Evolutionary conservation across 129 eudicot genomes (phyloP).

Genomic region (Logfia minima): DNA sequence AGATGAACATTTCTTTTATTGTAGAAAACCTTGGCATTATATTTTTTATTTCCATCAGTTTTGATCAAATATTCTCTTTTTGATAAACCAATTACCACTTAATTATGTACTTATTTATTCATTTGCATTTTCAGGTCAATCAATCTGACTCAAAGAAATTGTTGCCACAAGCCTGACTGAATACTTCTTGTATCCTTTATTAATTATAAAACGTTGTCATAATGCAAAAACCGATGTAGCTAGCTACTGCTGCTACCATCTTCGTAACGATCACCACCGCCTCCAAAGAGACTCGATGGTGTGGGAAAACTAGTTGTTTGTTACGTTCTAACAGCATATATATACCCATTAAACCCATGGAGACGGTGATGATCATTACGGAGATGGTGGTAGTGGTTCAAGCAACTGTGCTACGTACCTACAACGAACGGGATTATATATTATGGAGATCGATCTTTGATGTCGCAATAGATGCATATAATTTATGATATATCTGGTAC

Average conservation of each 20-base stretch:
- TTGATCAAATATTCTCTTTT: not conserved
- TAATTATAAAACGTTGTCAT: not conserved
- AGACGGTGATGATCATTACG: slow-evolving; percentile 35
- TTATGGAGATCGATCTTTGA: no score
- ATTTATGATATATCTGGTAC: not conserved
- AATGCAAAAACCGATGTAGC: not conserved
- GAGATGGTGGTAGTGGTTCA: slow-evolving; percentile 3
- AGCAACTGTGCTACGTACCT: not conserved
- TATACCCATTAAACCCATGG: not conserved
- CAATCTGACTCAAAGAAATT: not conserved
- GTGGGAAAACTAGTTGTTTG: slow-evolving; percentile 5
- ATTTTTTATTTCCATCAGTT: not conserved
- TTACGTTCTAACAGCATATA: not conserved
- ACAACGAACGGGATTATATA: not conserved
- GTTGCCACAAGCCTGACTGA: no score
- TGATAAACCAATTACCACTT: no score
- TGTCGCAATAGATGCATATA: not conserved
- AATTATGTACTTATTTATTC: no score
- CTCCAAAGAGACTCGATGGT: slow-evolving; percentile 15
- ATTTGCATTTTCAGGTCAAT: no score
- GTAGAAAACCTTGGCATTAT: no score
- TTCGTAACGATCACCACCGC: slow-evolving; percentile 43
- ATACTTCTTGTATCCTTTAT: not conserved
- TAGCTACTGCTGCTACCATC: slow-evolving; percentile 7
- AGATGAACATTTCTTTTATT: not conserved